Evolutionary conservation across 140 eudicot genomes (phyloP), one percentile per base, ranked within the genome.

Genomic region (Stevia rebaudiana): DNA sequence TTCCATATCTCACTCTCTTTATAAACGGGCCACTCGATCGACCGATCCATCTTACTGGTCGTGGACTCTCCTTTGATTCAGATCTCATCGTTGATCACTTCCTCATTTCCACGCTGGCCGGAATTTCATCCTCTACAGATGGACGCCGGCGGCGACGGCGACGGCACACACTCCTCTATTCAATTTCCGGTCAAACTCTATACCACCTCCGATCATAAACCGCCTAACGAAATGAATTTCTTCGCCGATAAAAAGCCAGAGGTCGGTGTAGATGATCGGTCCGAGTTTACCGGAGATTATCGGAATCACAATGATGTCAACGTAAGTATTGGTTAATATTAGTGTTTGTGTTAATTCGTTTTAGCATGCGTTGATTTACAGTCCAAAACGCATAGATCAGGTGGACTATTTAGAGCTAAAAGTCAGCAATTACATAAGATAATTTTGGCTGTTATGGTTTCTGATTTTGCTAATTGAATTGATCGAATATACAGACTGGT

Each of bases 31-130:
- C 51, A 47, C 65, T 70, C 75, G 80, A 87, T 82, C 84, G n/a
- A 41, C 16, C 52, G 22, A 68, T n/a, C n/a, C n/a, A n/a, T n/a
- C n/a, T n/a, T 28, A 4, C 33, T 4, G 33, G 33, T 28, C 33
- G 80, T 82, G 83, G 94, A 86, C 86, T 79, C 80, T 74, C 84
- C 80, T 68, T 85, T 82, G 82, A 85, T 71, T 79, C 84, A 76
- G 85, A 84, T 81, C 87, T 42, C 74, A 79, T 72, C 41, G 2
- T 28, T 28, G 11, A 36, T 36, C 57, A 50, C 44, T 58, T 31
- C 59, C 55, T 79, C 9, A 9, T 44, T 54, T 33, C 49, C 49
- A 43, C 49, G 79, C 9, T 47, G 62, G 8, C 55, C 63, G 31
- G 24, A 50, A 43, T 25, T 22, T 59, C 28, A 54, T 19, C 73